phyloP scores from a whole-genome alignment of 148 eudicot species.

The Nepenthes mirabilis region DNA sequence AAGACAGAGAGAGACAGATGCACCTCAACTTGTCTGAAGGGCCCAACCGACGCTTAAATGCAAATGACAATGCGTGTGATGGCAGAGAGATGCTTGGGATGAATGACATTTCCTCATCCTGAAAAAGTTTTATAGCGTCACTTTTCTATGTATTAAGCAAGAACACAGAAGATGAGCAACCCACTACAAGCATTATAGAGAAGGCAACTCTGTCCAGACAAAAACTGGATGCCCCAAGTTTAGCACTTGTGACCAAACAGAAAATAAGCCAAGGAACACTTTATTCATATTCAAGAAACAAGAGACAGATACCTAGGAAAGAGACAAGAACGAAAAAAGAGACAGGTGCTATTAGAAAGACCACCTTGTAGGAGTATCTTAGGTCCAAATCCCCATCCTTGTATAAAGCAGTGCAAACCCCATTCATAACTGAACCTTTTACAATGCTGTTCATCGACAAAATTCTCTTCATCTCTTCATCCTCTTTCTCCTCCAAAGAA shows the following conservation, averaged over 20 bases:
- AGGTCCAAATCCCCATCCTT: slow-evolving; percentile 53
- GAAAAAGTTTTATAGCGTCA: slow-evolving; percentile 2
- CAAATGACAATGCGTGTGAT: slow-evolving; percentile 68
- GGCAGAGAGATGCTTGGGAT: slow-evolving; percentile 83
- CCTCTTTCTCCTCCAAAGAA: slow-evolving; percentile 70
- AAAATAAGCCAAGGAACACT: too few species aligned
- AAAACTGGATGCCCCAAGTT: too few species aligned
- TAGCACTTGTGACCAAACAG: too few species aligned
- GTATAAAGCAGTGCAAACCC: slow-evolving; percentile 61
- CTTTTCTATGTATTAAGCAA: background rate
- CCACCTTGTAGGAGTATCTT: slow-evolving; percentile 80
- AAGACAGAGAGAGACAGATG: slow-evolving; percentile 12
- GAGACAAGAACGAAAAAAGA: background rate
- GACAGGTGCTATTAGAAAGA: slow-evolving; percentile 10
- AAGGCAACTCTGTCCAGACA: background rate
- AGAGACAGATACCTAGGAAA: background rate
- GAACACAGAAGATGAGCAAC: background rate
- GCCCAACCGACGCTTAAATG: slow-evolving; percentile 73
- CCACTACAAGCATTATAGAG: background rate
- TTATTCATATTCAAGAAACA: too few species aligned
- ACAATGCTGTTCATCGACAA: slow-evolving; percentile 54
- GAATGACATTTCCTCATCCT: slow-evolving; percentile 75
- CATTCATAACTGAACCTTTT: slow-evolving; percentile 60
- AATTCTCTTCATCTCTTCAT: slow-evolving; percentile 46
- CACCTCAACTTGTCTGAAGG: slow-evolving; percentile 97